Evolutionary conservation across 164 flowering plant genomes (phyloP).

Genomic region (Buxus sempervirens): DNA sequence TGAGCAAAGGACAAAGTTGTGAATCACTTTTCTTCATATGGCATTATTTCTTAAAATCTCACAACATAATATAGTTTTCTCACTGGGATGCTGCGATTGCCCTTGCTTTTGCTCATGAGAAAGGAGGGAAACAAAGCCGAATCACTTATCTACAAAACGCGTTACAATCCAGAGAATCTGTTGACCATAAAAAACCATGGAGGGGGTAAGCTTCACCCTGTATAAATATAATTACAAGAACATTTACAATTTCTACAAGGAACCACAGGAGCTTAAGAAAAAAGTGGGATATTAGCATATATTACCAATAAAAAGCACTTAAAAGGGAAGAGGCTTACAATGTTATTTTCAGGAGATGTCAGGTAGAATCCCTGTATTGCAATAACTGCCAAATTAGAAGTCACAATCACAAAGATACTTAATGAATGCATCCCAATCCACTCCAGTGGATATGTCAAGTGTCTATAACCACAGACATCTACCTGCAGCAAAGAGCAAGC

Average conservation of each 20-base stretch:
- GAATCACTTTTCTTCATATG: no score
- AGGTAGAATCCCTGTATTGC: conserved; percentile 65
- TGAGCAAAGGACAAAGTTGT: no score
- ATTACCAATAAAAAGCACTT: neutral
- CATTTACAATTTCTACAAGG: neutral
- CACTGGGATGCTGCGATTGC: no score
- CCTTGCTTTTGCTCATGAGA: no score
- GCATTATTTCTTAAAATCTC: no score
- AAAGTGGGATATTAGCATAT: neutral
- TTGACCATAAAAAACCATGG: conserved; percentile 7
- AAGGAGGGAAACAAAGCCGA: no score
- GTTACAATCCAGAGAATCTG: conserved; percentile 45
- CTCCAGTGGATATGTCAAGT: conserved; percentile 37
- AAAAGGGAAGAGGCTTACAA: conserved; percentile 33
- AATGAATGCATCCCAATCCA: conserved; percentile 74
- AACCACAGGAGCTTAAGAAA: no score
- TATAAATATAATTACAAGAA: neutral
- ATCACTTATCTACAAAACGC: conserved; percentile 22
- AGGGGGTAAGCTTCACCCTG: no score
- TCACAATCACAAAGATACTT: conserved; percentile 49
- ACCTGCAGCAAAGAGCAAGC: conserved; percentile 35
- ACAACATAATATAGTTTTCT: no score
- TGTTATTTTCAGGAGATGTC: conserved; percentile 49
- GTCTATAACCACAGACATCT: conserved; percentile 50
- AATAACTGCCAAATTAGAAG: conserved; percentile 59